Conservation (phyloP, 2,329 filamentous ascomycete genomes). For the Huntiella moniliformis region DNA sequence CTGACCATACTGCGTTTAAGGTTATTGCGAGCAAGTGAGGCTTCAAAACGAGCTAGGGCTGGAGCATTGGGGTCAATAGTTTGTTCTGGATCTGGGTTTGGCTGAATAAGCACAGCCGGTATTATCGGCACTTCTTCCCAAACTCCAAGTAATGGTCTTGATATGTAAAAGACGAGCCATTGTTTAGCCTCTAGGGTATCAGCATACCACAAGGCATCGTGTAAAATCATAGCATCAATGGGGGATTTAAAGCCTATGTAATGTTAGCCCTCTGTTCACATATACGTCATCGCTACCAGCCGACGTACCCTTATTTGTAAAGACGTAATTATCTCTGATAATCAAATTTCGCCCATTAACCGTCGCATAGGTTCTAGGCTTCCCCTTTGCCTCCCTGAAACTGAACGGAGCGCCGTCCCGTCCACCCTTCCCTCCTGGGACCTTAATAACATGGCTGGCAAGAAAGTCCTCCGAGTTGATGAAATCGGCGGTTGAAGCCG, state of each 20-base stretch:
- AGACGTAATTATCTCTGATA: slow-evolving; percentile 80
- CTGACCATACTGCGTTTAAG: slow-evolving; percentile 50
- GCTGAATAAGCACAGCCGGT: slow-evolving; percentile 36
- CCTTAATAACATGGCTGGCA: slow-evolving; percentile 77
- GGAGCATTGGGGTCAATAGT: slow-evolving; percentile 12
- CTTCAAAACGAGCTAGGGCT: slow-evolving; percentile 2
- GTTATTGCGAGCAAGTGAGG: slow-evolving; percentile 18
- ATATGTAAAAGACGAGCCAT: slow-evolving; percentile 96
- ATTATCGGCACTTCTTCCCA: slow-evolving; percentile 59
- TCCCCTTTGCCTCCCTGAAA: slow-evolving; percentile 70
- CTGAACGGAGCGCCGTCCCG: slow-evolving; percentile 27
- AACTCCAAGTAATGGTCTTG: slow-evolving; percentile 64
- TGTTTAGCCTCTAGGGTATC: slow-evolving; percentile 76
- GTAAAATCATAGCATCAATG: slow-evolving; percentile 71
- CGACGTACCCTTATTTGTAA: slow-evolving; percentile 76
- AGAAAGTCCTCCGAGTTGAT: slow-evolving; percentile 86
- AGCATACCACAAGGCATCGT: slow-evolving; percentile 73
- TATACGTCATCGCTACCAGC: neutral
- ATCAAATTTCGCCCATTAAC: slow-evolving; percentile 85
- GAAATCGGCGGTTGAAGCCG: slow-evolving; percentile 61
- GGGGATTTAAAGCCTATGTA: slow-evolving; percentile 71
- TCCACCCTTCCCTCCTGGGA: slow-evolving; percentile 34
- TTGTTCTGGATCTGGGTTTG: slow-evolving; percentile 6
- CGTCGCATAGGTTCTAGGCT: slow-evolving; percentile 86
- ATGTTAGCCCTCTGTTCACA: neutral